Evolutionary conservation across 768 basidiomycete genomes (phyloP).

Genomic region (Amanita exitialis): DNA sequence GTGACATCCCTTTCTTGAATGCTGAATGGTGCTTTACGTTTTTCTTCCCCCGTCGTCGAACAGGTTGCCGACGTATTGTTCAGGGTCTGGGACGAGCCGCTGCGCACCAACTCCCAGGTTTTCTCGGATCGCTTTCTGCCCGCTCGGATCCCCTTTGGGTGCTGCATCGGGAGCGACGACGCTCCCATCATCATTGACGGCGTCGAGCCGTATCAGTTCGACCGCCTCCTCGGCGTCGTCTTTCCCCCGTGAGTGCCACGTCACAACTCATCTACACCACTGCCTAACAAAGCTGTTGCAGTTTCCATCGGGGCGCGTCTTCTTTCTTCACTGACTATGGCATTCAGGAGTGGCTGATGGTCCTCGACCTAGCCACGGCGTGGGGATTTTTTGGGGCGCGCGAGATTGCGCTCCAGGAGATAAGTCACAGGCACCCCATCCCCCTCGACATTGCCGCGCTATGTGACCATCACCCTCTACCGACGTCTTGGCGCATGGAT

Average conservation of each 20-base stretch:
- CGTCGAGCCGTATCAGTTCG: slow-evolving; percentile 6
- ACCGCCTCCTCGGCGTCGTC: slow-evolving; percentile 7
- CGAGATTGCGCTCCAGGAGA: not conserved
- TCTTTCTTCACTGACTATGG: slow-evolving; percentile 15
- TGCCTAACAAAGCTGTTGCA: slow-evolving; percentile 11
- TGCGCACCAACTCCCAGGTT: not conserved
- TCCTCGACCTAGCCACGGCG: not conserved
- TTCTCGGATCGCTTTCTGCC: not conserved
- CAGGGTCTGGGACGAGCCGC: slow-evolving; percentile 1
- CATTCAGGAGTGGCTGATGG: slow-evolving; percentile 1
- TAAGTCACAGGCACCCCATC: not conserved
- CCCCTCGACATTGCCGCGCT: slow-evolving; percentile 10
- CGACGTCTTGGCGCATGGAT: not conserved
- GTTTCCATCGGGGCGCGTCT: slow-evolving; percentile 20
- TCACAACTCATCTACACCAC: not conserved
- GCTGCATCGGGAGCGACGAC: slow-evolving; percentile 1
- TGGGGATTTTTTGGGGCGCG: not conserved
- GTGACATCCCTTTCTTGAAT: not conserved
- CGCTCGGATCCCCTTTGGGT: not conserved
- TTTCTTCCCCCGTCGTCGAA: not conserved
- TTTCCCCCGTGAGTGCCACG: slow-evolving; percentile 6
- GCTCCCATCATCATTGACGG: slow-evolving; percentile 5
- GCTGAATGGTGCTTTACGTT: slow-evolving; percentile 3
- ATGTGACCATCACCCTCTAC: slow-evolving; percentile 8
- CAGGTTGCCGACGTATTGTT: slow-evolving; percentile 3